These are phyloP conservation scores for Leccinum subfulvum DNA, from an alignment of 1,284 basidiomycete genomes.

Conservation along the genomic window DNA sequence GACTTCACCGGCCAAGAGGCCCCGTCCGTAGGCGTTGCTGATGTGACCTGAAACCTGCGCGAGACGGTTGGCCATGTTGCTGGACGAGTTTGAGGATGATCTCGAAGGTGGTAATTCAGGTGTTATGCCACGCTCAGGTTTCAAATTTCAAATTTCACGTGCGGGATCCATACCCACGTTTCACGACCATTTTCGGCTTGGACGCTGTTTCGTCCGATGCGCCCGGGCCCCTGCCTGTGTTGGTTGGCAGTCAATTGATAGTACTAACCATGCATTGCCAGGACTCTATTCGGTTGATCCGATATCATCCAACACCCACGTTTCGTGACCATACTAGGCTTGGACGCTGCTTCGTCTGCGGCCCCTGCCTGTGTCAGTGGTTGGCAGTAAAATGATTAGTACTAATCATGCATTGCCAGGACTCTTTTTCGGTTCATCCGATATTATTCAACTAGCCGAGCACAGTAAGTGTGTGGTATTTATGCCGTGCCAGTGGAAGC, in stretches of 20 bases:
- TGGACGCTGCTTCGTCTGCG: background rate
- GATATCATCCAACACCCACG: slow-evolving; percentile 10
- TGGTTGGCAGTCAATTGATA: background rate
- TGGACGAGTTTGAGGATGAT: background rate
- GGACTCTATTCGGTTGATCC: background rate
- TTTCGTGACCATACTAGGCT: background rate
- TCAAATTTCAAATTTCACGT: background rate
- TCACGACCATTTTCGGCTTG: background rate
- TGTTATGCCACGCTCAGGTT: too few relatives aligned
- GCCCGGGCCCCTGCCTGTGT: too few relatives aligned
- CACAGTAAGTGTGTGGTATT: background rate
- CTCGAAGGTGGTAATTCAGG: too few relatives aligned
- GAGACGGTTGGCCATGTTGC: slow-evolving; percentile 61
- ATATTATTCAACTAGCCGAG: slow-evolving; percentile 9
- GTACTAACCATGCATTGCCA: background rate
- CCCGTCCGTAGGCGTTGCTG: slow-evolving; percentile 56
- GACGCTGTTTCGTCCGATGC: background rate
- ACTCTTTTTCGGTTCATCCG: background rate
- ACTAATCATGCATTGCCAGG: background rate
- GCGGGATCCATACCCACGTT: background rate
- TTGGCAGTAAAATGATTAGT: background rate
- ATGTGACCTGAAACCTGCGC: slow-evolving; percentile 71
- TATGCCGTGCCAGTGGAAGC: background rate
- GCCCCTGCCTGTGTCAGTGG: too few relatives aligned
- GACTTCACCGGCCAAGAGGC: slow-evolving; percentile 74